Conservation (phyloP, 208 protist genomes). For the Trypanosoma lewisi region DNA sequence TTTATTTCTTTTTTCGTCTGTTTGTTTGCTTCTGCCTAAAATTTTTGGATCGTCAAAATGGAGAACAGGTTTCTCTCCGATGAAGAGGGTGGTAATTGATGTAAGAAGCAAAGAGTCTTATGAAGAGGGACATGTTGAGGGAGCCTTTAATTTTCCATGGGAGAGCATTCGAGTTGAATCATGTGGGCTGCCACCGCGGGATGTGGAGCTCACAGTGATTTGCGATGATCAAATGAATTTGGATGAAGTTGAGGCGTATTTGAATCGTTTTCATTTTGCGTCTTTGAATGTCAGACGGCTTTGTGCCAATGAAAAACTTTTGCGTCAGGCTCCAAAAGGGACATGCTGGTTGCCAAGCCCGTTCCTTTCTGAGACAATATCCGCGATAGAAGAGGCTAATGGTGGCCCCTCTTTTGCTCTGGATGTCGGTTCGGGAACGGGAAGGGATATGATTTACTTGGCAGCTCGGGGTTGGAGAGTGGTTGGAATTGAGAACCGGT, state of each 20-base stretch:
- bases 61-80: background rate
- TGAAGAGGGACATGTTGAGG: constrained; percentile 20
- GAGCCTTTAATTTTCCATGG: constrained; percentile 30
- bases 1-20: no score
- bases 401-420: constrained; percentile 27
- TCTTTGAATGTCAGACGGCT: constrained; percentile 4
- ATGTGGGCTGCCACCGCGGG: constrained; percentile 25
- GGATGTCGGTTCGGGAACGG: constrained; percentile 44
- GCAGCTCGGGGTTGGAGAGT: constrained; percentile 40
- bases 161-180: constrained; percentile 15
- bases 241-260: constrained; percentile 7
- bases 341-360: constrained; percentile 41
- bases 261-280: constrained; percentile 11
- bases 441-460: constrained; percentile 46
- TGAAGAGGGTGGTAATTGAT: constrained; percentile 22
- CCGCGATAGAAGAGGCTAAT: constrained; percentile 1
- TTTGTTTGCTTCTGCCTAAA: no score
- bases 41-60: background rate
- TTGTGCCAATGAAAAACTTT: background rate
- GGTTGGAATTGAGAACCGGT: constrained; percentile 47
- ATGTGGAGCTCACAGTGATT: constrained; percentile 18
- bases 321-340: constrained; percentile 5
- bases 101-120: constrained; percentile 13
- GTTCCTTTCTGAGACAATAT: constrained; percentile 28
- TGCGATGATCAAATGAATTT: constrained; percentile 15